phyloP scores from a whole-genome alignment of 2,329 filamentous ascomycete genomes.

The Hortaea sp. region DNA sequence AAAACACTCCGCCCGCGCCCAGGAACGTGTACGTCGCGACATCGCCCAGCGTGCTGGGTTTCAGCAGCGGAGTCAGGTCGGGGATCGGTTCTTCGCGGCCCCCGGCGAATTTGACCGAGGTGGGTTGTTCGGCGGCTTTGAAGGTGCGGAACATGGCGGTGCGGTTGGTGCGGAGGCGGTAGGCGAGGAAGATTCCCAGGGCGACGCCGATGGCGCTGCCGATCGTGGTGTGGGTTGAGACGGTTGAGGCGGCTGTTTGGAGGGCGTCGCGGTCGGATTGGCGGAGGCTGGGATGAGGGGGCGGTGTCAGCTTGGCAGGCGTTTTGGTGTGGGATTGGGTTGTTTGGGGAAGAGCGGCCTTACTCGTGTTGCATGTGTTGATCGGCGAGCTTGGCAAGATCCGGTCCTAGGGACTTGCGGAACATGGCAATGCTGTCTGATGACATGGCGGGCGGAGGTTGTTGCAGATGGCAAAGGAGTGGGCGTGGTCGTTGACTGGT shows the following conservation, averaged over 20 bases:
- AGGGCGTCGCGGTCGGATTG: slow-evolving; percentile 50
- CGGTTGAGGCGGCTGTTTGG: slow-evolving; percentile 43
- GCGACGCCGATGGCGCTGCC: slow-evolving; percentile 52
- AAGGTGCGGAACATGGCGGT: slow-evolving; percentile 53
- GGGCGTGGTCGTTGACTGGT: no score
- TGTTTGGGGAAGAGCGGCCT: slow-evolving; percentile 3
- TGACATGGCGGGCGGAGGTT: slow-evolving; percentile 21
- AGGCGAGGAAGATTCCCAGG: slow-evolving; percentile 48
- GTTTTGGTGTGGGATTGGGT: background rate
- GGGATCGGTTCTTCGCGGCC: slow-evolving; percentile 52
- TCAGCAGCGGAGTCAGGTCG: slow-evolving; percentile 48
- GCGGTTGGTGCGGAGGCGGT: slow-evolving; percentile 46
- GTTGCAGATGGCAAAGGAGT: no score
- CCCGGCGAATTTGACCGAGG: slow-evolving; percentile 50
- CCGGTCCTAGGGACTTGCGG: slow-evolving; percentile 37
- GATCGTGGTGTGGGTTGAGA: slow-evolving; percentile 45
- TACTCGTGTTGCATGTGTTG: slow-evolving; percentile 49
- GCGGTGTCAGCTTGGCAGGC: background rate
- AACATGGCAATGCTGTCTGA: slow-evolving; percentile 39
- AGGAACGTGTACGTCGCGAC: slow-evolving; percentile 55
- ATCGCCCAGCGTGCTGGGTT: slow-evolving; percentile 50
- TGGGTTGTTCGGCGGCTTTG: slow-evolving; percentile 51
- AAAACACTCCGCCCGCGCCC: slow-evolving; percentile 49
- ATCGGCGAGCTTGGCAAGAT: slow-evolving; percentile 46
- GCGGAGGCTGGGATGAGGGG: slow-evolving; percentile 30